These are phyloP conservation scores for Zygosaccharomyces pseudobailii DNA, from an alignment of 1,139 yeast species.

Conservation along the genomic window DNA sequence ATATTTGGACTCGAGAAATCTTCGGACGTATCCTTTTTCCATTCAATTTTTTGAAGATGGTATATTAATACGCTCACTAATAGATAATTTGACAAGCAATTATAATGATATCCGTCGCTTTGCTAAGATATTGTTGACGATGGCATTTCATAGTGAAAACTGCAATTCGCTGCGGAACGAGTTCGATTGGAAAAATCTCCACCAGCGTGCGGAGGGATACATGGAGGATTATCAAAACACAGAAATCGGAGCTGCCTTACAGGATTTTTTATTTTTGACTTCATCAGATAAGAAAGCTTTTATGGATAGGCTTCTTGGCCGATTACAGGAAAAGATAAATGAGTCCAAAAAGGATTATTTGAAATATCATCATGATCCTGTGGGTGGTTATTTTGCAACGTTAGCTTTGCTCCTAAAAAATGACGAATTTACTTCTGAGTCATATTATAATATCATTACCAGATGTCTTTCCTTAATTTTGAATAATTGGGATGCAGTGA, in stretches of 20 bases:
- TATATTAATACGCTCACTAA: slow-evolving; percentile 42
- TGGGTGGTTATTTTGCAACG: slow-evolving; percentile 66
- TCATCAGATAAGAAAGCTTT: slow-evolving; percentile 21
- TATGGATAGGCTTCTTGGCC: slow-evolving; percentile 33
- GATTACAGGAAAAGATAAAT: slow-evolving; percentile 35
- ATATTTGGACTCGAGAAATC: slow-evolving; percentile 31
- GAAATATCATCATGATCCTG: slow-evolving; percentile 44
- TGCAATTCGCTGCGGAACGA: neutral
- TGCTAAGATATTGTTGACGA: slow-evolving; percentile 46
- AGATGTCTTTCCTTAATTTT: slow-evolving; percentile 27
- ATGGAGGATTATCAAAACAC: slow-evolving; percentile 66
- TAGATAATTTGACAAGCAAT: slow-evolving; percentile 61
- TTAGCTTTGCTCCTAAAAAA: slow-evolving; percentile 46
- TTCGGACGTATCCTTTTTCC: slow-evolving; percentile 44
- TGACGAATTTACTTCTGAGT: slow-evolving; percentile 21
- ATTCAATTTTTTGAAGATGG: slow-evolving; percentile 40
- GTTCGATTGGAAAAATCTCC: slow-evolving; percentile 27
- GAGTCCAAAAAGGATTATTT: slow-evolving; percentile 33
- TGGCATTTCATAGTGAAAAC: slow-evolving; percentile 33
- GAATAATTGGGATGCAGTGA: slow-evolving; percentile 51
- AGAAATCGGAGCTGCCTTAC: slow-evolving; percentile 74
- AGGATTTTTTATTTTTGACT: slow-evolving; percentile 44
- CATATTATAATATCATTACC: slow-evolving; percentile 17
- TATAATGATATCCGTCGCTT: slow-evolving; percentile 68
- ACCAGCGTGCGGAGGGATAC: slow-evolving; percentile 40